Conservation (phyloP, 2,329 filamentous ascomycete species). For the Rhexocercosporidium sp. region DNA sequence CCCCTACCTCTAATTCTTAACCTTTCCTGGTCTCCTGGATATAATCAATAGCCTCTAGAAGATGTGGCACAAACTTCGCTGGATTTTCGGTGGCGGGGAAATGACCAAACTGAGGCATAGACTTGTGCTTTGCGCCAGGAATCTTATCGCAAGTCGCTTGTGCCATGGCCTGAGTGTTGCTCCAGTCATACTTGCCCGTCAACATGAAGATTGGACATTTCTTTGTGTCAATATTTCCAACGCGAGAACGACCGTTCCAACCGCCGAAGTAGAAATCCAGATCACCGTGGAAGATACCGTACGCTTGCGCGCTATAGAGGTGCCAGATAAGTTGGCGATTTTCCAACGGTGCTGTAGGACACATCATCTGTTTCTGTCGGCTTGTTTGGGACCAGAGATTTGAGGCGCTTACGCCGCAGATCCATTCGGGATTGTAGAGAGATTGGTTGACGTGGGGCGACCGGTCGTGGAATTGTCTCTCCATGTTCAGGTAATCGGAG, state of each 20-base stretch:
- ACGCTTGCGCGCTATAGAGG: slow-evolving; percentile 53
- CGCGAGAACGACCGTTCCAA: slow-evolving; percentile 52
- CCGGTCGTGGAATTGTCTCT: slow-evolving; percentile 50
- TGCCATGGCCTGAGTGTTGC: slow-evolving; percentile 23
- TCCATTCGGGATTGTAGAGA: slow-evolving; percentile 54
- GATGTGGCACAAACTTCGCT: slow-evolving; percentile 22
- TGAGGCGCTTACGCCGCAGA: slow-evolving; percentile 41
- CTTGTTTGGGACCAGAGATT: background rate
- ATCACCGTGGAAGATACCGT: slow-evolving; percentile 57
- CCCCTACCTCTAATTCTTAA: background rate
- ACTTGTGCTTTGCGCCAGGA: slow-evolving; percentile 19
- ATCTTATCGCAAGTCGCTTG: slow-evolving; percentile 24
- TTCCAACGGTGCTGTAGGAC: slow-evolving; percentile 22
- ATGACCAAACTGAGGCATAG: slow-evolving; percentile 23
- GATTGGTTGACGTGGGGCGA: slow-evolving; percentile 54
- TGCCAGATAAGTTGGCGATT: slow-evolving; percentile 55
- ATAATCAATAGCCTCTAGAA: slow-evolving; percentile 27
- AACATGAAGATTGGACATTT: slow-evolving; percentile 57
- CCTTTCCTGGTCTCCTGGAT: slow-evolving; percentile 21
- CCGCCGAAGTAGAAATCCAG: slow-evolving; percentile 57
- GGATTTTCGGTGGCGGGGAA: slow-evolving; percentile 26
- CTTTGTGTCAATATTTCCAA: slow-evolving; percentile 52
- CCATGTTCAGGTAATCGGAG: slow-evolving; percentile 41
- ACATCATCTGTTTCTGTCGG: slow-evolving; percentile 21
- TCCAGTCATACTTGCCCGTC: slow-evolving; percentile 45